A percentile compares a stretch with the other conserved stretches of the same genome.
phyloP scores from a whole-genome alignment of 768 basidiomycete species.

The Pleurotus tuoliensis region DNA sequence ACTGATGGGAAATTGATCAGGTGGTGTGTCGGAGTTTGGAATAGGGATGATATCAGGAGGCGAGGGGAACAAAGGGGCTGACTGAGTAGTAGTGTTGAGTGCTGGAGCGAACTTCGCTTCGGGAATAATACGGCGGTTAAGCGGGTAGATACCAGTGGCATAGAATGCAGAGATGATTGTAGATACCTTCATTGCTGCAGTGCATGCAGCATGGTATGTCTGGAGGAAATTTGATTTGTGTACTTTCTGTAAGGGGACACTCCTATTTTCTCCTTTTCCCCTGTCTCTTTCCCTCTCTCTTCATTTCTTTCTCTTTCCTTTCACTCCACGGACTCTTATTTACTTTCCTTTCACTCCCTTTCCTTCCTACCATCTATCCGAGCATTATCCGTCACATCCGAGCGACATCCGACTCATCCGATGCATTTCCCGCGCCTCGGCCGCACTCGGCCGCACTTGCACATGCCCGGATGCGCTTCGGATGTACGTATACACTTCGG shows the following conservation, averaged over 20 bases:
- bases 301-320: no score
- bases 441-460: no score
- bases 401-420: no score
- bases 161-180: slow-evolving; percentile 18
- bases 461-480: no score
- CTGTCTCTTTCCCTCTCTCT: no score
- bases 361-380: no score
- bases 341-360: no score
- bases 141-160: slow-evolving; percentile 19
- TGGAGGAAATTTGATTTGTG: slow-evolving; percentile 7
- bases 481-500: no score
- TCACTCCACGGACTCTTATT: no score
- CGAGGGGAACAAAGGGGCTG: not conserved
- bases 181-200: slow-evolving; percentile 10
- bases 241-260: not conserved
- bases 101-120: slow-evolving; percentile 9
- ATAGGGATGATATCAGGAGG: not conserved
- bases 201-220: slow-evolving; percentile 11
- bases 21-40: not conserved
- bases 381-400: no score
- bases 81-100: slow-evolving; percentile 1
- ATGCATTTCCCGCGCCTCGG: no score
- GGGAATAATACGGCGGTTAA: slow-evolving; percentile 14
- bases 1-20: not conserved
- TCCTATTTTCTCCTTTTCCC: no score